A percentile compares a stretch with the other conserved stretches of the same genome.
These are phyloP conservation scores for Fraxinus sp. DNA, from an alignment of 305 asterid genomes.

Conservation along the genomic window DNA sequence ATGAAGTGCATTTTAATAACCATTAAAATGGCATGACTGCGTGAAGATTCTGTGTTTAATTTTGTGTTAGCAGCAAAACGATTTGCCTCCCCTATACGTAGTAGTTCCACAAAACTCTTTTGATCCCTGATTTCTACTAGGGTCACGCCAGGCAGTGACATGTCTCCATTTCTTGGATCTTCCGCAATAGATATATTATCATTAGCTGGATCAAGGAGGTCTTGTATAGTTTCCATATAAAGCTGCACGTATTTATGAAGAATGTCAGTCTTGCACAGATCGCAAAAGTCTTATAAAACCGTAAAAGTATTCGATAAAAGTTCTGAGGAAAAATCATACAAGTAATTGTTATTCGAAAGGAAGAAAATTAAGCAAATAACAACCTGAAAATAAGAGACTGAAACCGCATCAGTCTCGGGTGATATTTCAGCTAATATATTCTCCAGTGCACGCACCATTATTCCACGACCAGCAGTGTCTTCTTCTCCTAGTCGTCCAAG, in stretches of 20 bases:
- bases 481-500: slow-evolving; percentile 87
- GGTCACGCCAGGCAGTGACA: slow-evolving; percentile 80
- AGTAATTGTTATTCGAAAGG: slow-evolving; percentile 12
- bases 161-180: slow-evolving; percentile 86
- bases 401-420: slow-evolving; percentile 59
- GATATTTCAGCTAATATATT: slow-evolving; percentile 69
- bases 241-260: slow-evolving; percentile 49
- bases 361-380: not conserved
- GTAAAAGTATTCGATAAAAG: slow-evolving; percentile 1
- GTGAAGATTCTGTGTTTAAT: slow-evolving; percentile 88
- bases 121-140: slow-evolving; percentile 72
- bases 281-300: slow-evolving; percentile 3
- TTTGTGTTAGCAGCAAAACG: slow-evolving; percentile 87
- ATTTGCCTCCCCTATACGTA: slow-evolving; percentile 83
- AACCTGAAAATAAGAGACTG: slow-evolving; percentile 92
- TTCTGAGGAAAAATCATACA: not conserved
- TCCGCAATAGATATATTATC: slow-evolving; percentile 71
- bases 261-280: slow-evolving; percentile 22
- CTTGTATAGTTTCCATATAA: slow-evolving; percentile 88
- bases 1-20: slow-evolving; percentile 37
- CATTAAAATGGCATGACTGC: slow-evolving; percentile 95
- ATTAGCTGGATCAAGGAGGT: slow-evolving; percentile 76
- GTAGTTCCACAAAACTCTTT: slow-evolving; percentile 60
- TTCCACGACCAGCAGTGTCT: slow-evolving; percentile 81
- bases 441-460: slow-evolving; percentile 94